Base-by-base conservation (phyloP, 345 rosid genomes). In the Eucalyptus pumila region DNA sequence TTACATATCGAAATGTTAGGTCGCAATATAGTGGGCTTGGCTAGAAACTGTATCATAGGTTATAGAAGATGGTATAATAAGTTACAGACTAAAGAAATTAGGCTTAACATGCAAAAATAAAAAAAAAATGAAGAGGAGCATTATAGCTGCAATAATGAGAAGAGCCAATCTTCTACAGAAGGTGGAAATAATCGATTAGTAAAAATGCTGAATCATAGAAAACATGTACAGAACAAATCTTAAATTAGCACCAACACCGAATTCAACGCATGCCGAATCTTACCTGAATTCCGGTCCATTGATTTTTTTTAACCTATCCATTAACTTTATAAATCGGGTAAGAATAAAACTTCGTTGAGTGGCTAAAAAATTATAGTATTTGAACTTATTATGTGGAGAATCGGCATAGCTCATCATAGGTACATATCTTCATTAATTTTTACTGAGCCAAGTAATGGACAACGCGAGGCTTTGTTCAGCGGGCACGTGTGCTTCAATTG, bases 101-200 rank as follows among this genome's bases (percentile, higher is more conserved):
- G 34, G 32, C 9, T 62, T 62, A 62, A 27, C 34, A 62, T 27
- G 69, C 69, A 62, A 62, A 62, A 30, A 13, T 0, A 42, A 40
- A 42, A 42, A n/a, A 26, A 11, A 62, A 62, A 30, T 6, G 69
- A 27, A 62, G 34, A 88, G 87, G 62, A 94, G 92, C 93, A 92
- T 91, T 19, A 94, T 90, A 56, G 91, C 93, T 60, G 94, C 91
- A 76, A 93, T 88, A 54, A 90, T 54, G 51, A 94, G 89, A 11
- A 94, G 91, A 88, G 90, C 47, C 34, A 92, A 49, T 47, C 93
- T 90, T 87, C 93, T 91, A 89, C 69, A 81, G 52, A 62, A 37
- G 85, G 58, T 50, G 45, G 9, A 76, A 13, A 80, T 32, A 65
- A 7, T 32, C 17, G 37, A 14, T 34, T n/a, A 72, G 54, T 67